Evolutionary conservation across 2,329 filamentous ascomycete species (phyloP).

Genomic region (Colletotrichum sp.): DNA sequence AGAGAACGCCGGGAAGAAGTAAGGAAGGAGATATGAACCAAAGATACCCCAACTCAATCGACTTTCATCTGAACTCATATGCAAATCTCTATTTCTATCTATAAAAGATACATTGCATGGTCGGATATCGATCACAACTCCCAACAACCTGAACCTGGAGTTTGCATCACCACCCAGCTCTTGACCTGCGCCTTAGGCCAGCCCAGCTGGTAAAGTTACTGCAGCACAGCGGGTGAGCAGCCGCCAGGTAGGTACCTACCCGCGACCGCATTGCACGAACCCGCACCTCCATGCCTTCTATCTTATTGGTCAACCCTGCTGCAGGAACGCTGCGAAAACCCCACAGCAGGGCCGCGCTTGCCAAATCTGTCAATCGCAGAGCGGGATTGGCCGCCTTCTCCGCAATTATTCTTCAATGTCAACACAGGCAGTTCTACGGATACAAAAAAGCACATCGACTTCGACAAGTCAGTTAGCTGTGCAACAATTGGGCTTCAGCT

Average conservation of each 20-base stretch:
- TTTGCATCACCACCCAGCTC: neutral
- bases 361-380: neutral
- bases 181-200: neutral
- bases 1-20: constrained; percentile 16
- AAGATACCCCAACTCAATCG: constrained; percentile 3
- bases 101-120: neutral
- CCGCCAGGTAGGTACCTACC: neutral
- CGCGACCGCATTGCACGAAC: neutral
- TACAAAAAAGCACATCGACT: neutral
- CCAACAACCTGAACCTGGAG: neutral
- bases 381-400: neutral
- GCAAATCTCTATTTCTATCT: neutral
- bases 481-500: neutral
- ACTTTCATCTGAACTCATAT: neutral
- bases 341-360: neutral
- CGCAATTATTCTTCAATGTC: neutral
- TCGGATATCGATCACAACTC: neutral
- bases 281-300: neutral
- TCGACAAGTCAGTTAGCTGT: neutral
- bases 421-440: neutral
- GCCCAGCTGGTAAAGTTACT: neutral
- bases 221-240: neutral
- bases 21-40: neutral
- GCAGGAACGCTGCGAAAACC: neutral
- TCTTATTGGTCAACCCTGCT: neutral